Evolutionary conservation across 2,329 filamentous ascomycete species (phyloP).

Genomic region (Scedosporium minutisporum): DNA sequence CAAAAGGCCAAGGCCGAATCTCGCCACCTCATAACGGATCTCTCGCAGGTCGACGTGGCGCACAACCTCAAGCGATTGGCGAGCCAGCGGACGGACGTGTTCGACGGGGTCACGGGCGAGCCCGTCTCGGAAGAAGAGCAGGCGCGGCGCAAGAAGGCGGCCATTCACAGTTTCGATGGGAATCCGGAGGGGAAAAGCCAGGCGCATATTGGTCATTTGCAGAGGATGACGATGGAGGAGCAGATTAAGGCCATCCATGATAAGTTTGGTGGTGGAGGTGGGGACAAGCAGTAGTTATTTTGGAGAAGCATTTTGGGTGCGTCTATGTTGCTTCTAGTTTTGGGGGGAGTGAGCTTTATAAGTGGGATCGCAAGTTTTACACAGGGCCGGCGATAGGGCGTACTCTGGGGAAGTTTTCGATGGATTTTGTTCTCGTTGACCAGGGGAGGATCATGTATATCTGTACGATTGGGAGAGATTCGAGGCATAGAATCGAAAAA

Average conservation of each 20-base stretch:
- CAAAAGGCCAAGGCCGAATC: conserved; percentile 84
- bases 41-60: conserved; percentile 78
- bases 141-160: conserved; percentile 66
- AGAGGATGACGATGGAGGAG: conserved; percentile 71
- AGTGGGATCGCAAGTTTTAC: too few species aligned
- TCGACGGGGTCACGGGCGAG: conserved; percentile 63
- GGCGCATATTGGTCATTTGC: conserved; percentile 46
- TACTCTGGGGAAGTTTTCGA: too few species aligned
- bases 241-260: conserved; percentile 62
- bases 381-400: too few species aligned
- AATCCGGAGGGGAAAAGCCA: conserved; percentile 49
- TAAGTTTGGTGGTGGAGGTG: conserved; percentile 28
- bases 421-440: too few species aligned
- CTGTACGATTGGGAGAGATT: too few species aligned
- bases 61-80: conserved; percentile 94
- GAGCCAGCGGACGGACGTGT: conserved; percentile 78
- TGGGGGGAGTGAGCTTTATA: too few species aligned
- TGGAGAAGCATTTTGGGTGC: too few species aligned
- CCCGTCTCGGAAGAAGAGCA: conserved; percentile 64
- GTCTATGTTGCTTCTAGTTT: too few species aligned
- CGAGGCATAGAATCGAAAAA: too few species aligned
- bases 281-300: too few species aligned
- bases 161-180: conserved; percentile 54
- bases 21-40: conserved; percentile 74
- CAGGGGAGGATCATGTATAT: too few species aligned